Evolutionary conservation across 495 filamentous ascomycete genomes (phyloP), one percentile per base, ranked within the genome.

Genomic region (Penicillium coffeae): DNA sequence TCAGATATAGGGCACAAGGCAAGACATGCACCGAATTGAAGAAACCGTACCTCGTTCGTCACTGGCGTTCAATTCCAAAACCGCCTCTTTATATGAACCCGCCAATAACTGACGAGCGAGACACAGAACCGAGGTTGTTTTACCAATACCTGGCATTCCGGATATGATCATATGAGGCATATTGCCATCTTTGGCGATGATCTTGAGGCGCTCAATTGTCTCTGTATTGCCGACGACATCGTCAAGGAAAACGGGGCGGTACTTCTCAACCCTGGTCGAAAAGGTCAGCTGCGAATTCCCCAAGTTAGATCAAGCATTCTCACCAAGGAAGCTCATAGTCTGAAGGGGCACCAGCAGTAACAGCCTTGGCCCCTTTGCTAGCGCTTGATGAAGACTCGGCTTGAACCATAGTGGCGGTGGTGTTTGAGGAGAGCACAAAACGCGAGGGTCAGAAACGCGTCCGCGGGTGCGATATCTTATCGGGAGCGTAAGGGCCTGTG

Each of bases 91-190:
- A 72, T 99, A 99, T 10, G 89, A 78, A 65, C 94, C 86, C 2
- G 93, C 94, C 1, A 99, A 77, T 46, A 99, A 69, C 60, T 96
- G 91, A 45, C 93, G 82, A 8, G 93, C 92, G 21, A 99, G 83
- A 57, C 94, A 97, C 41, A 97, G 70, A 21, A 99, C 83, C 22
- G 91, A 96, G 6, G 93, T 97, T 8, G 93, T 99, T 79, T 99
- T 99, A 73, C 93, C 93, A 65, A 97, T 99, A 62, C 93, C 93
- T 7, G 93, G 93, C 93, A 96, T 96, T 50, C 93, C 93, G 8
- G 90, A 96, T 60, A 99, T 99, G 68, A 99, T 99, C 63, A 99
- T 76, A 69, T 99, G 93, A 5, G 93, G 93, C 89, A 99, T 96
- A 71, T 99, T 99, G 57, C 93, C 93, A 75, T 99, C 93, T 68